Conservation (phyloP, 176 grass and related monocot genomes). For the Oryza longistaminata region DNA sequence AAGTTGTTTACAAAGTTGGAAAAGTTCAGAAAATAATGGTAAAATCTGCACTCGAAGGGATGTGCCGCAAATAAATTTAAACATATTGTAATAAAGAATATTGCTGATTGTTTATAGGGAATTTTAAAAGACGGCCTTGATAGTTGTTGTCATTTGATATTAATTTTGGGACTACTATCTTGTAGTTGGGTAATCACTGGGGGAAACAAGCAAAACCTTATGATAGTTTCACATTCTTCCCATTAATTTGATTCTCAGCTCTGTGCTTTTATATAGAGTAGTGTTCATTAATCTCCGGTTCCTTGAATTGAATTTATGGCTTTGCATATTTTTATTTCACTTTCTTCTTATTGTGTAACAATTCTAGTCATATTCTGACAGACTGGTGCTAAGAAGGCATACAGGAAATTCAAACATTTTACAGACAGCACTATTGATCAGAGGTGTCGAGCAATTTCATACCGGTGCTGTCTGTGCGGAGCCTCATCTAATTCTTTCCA, state of each 20-base stretch:
- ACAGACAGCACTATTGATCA: slow-evolving; percentile 54
- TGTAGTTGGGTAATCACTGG: background rate
- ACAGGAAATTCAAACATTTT: slow-evolving; percentile 58
- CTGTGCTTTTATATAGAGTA: background rate
- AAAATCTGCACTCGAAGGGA: slow-evolving; percentile 4
- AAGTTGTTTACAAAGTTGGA: slow-evolving; percentile 80
- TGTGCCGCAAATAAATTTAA: background rate
- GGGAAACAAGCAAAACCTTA: background rate
- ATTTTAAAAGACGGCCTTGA: background rate
- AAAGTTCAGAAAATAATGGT: slow-evolving; percentile 97
- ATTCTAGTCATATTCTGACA: slow-evolving; percentile 46
- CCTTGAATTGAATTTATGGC: background rate
- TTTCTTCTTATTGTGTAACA: slow-evolving; percentile 17
- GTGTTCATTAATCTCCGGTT: background rate
- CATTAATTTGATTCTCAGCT: background rate
- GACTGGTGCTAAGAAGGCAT: slow-evolving; percentile 70
- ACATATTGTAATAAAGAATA: background rate
- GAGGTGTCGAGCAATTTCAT: slow-evolving; percentile 45
- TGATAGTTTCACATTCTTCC: background rate
- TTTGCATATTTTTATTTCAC: slow-evolving; percentile 4
- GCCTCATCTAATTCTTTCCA: slow-evolving; percentile 60
- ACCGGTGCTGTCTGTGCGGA: slow-evolving; percentile 70
- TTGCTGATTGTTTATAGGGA: slow-evolving; percentile 2
- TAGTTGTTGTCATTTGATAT: background rate
- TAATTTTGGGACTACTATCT: background rate